Percentiles rank a stretch among this genome's conserved stretches.
phyloP scores from a whole-genome alignment of 805 yeast species.

The Schwanniomyces occidentalis region DNA sequence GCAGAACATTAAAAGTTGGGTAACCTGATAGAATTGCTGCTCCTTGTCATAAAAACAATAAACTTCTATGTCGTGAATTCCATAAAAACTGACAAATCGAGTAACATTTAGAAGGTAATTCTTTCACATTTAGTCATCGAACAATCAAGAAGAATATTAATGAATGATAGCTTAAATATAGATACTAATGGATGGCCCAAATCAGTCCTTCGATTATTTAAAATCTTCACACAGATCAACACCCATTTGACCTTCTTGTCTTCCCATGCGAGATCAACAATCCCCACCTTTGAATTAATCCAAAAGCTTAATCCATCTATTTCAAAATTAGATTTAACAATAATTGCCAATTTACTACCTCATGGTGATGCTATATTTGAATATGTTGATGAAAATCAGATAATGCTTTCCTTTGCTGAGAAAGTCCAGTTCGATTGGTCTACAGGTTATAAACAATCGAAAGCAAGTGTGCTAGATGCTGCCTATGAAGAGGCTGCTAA shows the following conservation, averaged over 20 bases:
- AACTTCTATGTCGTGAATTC: too few species aligned
- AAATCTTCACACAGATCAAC: conserved; percentile 27
- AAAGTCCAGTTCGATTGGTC: conserved; percentile 38
- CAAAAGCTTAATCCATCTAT: conserved; percentile 31
- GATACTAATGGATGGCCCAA: conserved; percentile 7
- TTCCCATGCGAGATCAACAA: conserved; percentile 33
- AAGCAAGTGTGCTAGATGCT: conserved; percentile 42
- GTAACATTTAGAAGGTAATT: too few species aligned
- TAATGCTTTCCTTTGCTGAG: conserved; percentile 44
- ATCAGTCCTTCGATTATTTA: conserved; percentile 14
- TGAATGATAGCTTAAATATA: background rate
- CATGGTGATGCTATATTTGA: conserved; percentile 63
- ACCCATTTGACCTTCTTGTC: conserved; percentile 43
- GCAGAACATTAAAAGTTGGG: too few species aligned
- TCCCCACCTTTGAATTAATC: conserved; percentile 31
- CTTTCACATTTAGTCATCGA: too few species aligned
- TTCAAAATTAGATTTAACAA: conserved; percentile 59
- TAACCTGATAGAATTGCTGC: too few species aligned
- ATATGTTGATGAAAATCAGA: conserved; percentile 77
- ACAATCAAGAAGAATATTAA: too few species aligned
- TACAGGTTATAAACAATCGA: conserved; percentile 35
- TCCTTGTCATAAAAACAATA: too few species aligned
- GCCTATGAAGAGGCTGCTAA: conserved; percentile 58
- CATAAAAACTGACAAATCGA: too few species aligned
- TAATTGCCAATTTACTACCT: conserved; percentile 62